A percentile compares a stretch with the other conserved stretches of the same genome.
Evolutionary conservation across 768 basidiomycete genomes (phyloP).

Genomic region (Kwoniella europaea): DNA sequence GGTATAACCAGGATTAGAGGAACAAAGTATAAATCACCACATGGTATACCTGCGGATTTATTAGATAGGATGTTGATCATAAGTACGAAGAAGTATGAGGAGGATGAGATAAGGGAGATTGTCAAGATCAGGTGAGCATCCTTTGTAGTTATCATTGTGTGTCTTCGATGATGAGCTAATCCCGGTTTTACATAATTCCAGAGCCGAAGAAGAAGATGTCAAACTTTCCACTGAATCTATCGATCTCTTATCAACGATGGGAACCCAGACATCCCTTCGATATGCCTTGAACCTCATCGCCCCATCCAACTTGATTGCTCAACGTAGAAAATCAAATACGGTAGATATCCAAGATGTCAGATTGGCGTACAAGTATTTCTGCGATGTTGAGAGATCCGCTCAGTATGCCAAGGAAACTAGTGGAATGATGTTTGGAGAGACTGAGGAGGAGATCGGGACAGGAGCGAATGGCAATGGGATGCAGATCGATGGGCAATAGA

Average conservation of each 20-base stretch:
- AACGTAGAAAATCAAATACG: conserved; percentile 73
- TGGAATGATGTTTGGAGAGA: conserved; percentile 59
- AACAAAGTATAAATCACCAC: conserved; percentile 90
- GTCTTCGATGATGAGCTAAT: not conserved
- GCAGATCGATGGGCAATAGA: conserved; percentile 20
- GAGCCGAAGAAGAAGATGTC: conserved; percentile 95
- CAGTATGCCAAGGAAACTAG: conserved; percentile 56
- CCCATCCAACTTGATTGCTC: conserved; percentile 82
- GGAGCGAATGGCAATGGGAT: conserved; percentile 8
- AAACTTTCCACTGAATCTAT: conserved; percentile 73
- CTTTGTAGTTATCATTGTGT: not conserved
- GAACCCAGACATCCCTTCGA: conserved; percentile 82
- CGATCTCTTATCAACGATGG: conserved; percentile 85
- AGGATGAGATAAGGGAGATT: conserved; percentile 86
- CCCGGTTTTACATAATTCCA: conserved; percentile 44
- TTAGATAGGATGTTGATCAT: conserved; percentile 96
- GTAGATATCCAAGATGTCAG: conserved; percentile 87
- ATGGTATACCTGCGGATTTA: conserved; percentile 91
- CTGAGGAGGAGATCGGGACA: conserved; percentile 36
- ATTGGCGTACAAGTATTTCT: conserved; percentile 69
- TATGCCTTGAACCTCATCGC: conserved; percentile 96
- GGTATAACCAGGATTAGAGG: conserved; percentile 94
- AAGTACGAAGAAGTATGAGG: conserved; percentile 81
- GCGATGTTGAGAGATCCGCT: conserved; percentile 55
- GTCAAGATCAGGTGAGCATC: conserved; percentile 79